Percentiles rank a stretch among this genome's conserved stretches.
Evolutionary conservation across 2,329 filamentous ascomycete species (phyloP).

Genomic region (Chaetomium globosum): DNA sequence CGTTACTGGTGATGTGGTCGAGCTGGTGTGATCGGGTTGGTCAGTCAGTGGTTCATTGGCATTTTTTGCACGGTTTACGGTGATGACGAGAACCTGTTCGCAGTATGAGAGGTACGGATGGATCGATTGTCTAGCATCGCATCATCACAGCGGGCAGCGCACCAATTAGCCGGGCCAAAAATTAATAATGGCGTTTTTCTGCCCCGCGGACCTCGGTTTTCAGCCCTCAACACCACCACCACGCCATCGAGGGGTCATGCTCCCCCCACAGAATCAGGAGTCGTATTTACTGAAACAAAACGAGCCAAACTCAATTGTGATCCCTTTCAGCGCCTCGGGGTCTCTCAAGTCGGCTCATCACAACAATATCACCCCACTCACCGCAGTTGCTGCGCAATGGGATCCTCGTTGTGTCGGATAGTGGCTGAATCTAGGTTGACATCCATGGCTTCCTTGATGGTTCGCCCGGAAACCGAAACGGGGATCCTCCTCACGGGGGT

Average conservation of each 20-base stretch:
- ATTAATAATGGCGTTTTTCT: neutral
- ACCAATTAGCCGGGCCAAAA: neutral
- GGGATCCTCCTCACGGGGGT: conserved; percentile 19
- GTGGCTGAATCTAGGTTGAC: conserved; percentile 21
- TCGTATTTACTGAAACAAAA: conserved; percentile 10
- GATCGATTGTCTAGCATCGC: conserved; percentile 7
- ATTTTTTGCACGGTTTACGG: neutral
- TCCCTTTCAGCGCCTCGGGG: conserved; percentile 6
- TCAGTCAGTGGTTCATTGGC: no score
- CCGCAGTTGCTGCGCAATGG: conserved; percentile 15
- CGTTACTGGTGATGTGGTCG: neutral
- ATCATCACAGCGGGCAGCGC: conserved; percentile 5
- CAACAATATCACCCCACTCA: conserved; percentile 15
- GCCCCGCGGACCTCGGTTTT: conserved; percentile 1
- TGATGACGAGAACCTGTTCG: conserved; percentile 10
- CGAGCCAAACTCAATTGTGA: conserved; percentile 1
- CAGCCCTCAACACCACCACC: conserved; percentile 19
- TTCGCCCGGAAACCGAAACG: conserved; percentile 12
- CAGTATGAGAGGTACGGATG: neutral
- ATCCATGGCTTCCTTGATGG: neutral
- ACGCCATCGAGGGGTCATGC: conserved; percentile 11
- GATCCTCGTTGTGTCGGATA: conserved; percentile 16
- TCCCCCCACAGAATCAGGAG: conserved; percentile 1
- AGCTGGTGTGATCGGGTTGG: no score
- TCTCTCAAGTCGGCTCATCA: neutral